Percentiles rank a stretch among this genome's conserved stretches.
Evolutionary conservation across 78 protist genomes (phyloP).

Genomic region (Dictyostelium firmibasis): DNA sequence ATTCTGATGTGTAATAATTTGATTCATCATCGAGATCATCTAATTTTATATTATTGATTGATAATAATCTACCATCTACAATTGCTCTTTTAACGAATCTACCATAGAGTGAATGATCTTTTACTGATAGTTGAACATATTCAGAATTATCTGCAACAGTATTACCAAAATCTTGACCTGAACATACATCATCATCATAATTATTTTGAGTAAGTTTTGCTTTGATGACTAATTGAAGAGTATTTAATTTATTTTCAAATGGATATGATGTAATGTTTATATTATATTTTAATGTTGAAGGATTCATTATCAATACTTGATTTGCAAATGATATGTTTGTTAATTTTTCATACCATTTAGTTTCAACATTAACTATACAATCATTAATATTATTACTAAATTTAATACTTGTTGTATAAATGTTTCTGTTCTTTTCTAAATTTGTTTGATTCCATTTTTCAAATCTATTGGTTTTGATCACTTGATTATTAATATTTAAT

Average conservation of each 20-base stretch:
- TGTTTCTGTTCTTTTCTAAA: neutral
- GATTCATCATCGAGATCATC: neutral
- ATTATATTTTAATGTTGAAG: neutral
- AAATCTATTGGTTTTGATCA: neutral
- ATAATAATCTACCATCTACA: neutral
- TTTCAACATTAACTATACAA: neutral
- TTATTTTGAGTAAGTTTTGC: neutral
- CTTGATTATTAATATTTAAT: neutral
- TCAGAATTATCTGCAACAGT: neutral
- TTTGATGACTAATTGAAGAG: neutral
- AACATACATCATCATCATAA: neutral
- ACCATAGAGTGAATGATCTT: neutral
- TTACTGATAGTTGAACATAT: neutral
- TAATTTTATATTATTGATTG: neutral
- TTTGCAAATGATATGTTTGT: slow-evolving; percentile 15
- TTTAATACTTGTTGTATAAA: neutral
- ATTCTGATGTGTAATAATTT: neutral
- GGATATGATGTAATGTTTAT: neutral
- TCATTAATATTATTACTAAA: neutral
- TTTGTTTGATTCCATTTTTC: neutral
- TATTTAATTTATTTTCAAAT: neutral
- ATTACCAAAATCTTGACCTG: neutral
- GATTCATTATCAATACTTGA: neutral
- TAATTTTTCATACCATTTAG: neutral
- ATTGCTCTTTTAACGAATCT: slow-evolving; percentile 11